A percentile compares a stretch with the other conserved stretches of the same genome.
These are phyloP conservation scores for Podospora bellae-mahoneyi DNA, from an alignment of 495 filamentous ascomycete genomes.

Conservation along the genomic window DNA sequence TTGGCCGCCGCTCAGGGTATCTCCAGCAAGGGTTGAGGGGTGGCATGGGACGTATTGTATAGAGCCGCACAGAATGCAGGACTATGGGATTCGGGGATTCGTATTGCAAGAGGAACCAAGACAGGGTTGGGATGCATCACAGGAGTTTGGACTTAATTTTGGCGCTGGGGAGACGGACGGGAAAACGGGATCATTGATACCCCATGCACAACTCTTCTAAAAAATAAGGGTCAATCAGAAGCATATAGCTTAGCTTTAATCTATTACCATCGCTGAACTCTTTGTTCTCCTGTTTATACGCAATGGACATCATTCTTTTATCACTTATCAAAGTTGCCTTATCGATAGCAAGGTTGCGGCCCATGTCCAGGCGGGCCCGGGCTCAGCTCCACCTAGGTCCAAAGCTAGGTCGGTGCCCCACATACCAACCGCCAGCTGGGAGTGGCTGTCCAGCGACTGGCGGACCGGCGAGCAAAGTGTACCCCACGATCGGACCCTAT, in stretches of 20 bases:
- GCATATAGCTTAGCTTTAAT: background rate
- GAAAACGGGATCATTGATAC: slow-evolving; percentile 11
- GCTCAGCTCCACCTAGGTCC: background rate
- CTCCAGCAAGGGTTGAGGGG: slow-evolving; percentile 14
- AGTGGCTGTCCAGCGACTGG: slow-evolving; percentile 9
- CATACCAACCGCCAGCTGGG: background rate
- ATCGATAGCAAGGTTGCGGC: background rate
- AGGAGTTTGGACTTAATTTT: background rate
- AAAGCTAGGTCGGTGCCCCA: background rate
- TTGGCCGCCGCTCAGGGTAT: slow-evolving; percentile 14
- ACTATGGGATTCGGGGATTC: background rate
- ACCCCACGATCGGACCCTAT: slow-evolving; percentile 38
- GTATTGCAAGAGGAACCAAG: background rate
- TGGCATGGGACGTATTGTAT: background rate
- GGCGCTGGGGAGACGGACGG: background rate
- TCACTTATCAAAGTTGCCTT: background rate
- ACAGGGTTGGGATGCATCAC: background rate
- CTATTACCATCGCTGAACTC: background rate
- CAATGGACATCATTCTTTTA: background rate
- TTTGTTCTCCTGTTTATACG: no score
- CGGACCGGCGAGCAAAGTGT: slow-evolving; percentile 8
- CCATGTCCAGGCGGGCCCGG: background rate
- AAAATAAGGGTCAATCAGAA: background rate
- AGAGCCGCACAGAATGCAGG: background rate
- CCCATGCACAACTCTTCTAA: background rate